A percentile compares a stretch with the other conserved stretches of the same genome.
Conservation (phyloP, 75 land plant genomes). For the Picea sitchensis region DNA sequence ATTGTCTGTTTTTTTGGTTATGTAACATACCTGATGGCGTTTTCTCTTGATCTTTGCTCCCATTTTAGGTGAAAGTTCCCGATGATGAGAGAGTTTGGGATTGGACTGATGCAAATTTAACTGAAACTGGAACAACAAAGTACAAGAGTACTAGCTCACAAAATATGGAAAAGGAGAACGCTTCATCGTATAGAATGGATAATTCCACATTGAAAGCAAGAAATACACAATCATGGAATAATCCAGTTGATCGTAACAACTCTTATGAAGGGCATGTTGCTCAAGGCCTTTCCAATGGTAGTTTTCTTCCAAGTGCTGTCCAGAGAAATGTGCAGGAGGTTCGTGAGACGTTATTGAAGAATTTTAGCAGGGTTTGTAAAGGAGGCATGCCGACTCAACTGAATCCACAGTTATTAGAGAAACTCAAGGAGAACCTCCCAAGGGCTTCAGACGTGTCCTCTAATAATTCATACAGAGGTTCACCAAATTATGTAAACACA, state of each 20-base stretch:
- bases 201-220: conserved; percentile 15
- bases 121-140: conserved; percentile 24
- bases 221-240: conserved; percentile 21
- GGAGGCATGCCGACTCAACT: conserved; percentile 11
- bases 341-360: conserved; percentile 20
- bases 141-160: conserved; percentile 16
- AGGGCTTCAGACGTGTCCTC: conserved; percentile 15
- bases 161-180: conserved; percentile 22
- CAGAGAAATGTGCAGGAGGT: conserved; percentile 17
- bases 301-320: not conserved
- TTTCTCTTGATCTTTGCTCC: conserved; percentile 15
- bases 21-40: conserved; percentile 10
- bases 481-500: conserved; percentile 12
- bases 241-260: conserved; percentile 10
- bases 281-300: conserved; percentile 6
- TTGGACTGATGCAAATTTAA: conserved; percentile 35
- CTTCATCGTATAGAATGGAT: conserved; percentile 11
- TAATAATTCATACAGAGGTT: conserved; percentile 8
- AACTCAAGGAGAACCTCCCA: conserved; percentile 13
- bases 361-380: conserved; percentile 11
- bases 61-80: conserved; percentile 55
- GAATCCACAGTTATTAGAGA: conserved; percentile 1
- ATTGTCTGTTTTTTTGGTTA: not conserved
- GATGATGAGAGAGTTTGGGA: conserved; percentile 73
- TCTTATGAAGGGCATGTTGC: conserved; percentile 11